Percentiles rank a stretch among this genome's conserved stretches.
Evolutionary conservation across 805 yeast species (phyloP).

Genomic region (Wickerhamomyces xylosicus): DNA sequence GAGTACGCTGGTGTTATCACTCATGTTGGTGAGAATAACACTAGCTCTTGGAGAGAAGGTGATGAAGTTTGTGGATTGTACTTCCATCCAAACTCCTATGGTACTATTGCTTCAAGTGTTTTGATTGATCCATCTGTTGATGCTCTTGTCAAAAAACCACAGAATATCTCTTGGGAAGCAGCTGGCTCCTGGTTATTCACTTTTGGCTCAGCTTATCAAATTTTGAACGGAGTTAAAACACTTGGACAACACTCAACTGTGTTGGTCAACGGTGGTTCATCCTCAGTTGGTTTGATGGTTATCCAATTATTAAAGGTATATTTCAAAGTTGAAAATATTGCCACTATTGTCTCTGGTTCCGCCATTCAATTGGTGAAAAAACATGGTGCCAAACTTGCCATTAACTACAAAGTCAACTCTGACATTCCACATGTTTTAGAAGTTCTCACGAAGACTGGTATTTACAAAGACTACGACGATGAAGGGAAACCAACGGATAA

Average conservation of each 20-base stretch:
- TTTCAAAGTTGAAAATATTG: conserved; percentile 40
- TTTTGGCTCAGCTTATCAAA: conserved; percentile 49
- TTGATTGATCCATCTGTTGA: conserved; percentile 44
- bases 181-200: conserved; percentile 61
- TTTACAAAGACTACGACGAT: conserved; percentile 21
- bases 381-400: conserved; percentile 41
- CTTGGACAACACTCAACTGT: conserved; percentile 36
- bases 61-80: conserved; percentile 57
- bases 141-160: conserved; percentile 36
- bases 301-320: conserved; percentile 47
- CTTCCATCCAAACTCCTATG: conserved; percentile 42
- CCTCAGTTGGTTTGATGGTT: conserved; percentile 59
- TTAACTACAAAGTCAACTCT: conserved; percentile 34
- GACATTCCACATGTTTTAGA: conserved; percentile 15
- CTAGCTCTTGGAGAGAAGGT: conserved; percentile 36
- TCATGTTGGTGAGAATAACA: conserved; percentile 40
- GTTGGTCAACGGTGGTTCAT: conserved; percentile 66
- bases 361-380: conserved; percentile 33
- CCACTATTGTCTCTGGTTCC: conserved; percentile 45
- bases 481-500: conserved; percentile 17
- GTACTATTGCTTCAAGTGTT: conserved; percentile 48
- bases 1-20: conserved; percentile 56
- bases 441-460: conserved; percentile 19
- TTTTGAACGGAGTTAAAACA: conserved; percentile 24
- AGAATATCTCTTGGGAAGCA: conserved; percentile 32